Conservation (phyloP, 1,284 basidiomycete genomes). For the Heterobasidion parviporum region DNA sequence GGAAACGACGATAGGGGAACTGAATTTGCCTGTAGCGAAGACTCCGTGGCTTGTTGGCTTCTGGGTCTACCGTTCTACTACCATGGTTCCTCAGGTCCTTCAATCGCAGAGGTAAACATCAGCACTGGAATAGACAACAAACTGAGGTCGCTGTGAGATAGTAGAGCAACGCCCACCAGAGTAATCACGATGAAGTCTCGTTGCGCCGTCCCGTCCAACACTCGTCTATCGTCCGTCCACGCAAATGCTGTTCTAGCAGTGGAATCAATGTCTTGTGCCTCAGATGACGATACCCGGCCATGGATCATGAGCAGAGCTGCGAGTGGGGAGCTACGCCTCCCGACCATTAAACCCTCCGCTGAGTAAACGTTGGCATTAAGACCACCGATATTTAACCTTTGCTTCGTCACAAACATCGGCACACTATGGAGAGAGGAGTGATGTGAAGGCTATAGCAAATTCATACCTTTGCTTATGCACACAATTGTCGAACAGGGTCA, state of each 20-base stretch:
- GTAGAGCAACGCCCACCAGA: not conserved
- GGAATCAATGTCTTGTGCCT: conserved; percentile 15
- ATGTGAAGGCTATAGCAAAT: not conserved
- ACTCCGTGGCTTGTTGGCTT: not conserved
- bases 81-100: conserved; percentile 1
- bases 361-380: too few relatives aligned
- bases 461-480: not conserved
- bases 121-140: not conserved
- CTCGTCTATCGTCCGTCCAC: too few relatives aligned
- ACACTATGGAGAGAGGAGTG: conserved; percentile 35
- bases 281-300: conserved; percentile 29
- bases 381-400: too few relatives aligned
- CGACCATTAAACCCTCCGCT: too few relatives aligned
- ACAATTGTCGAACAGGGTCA: not conserved
- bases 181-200: not conserved
- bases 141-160: not conserved
- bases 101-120: not conserved
- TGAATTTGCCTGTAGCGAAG: not conserved
- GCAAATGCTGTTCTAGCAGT: conserved; percentile 16
- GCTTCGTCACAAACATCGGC: conserved; percentile 4
- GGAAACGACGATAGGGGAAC: not conserved
- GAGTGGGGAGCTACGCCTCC: conserved; percentile 15
- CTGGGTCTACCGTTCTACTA: not conserved
- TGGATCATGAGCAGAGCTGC: conserved; percentile 56
- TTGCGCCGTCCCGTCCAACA: not conserved